Evolutionary conservation across 345 rosid species (phyloP).

Genomic region (Microcos paniculata): DNA sequence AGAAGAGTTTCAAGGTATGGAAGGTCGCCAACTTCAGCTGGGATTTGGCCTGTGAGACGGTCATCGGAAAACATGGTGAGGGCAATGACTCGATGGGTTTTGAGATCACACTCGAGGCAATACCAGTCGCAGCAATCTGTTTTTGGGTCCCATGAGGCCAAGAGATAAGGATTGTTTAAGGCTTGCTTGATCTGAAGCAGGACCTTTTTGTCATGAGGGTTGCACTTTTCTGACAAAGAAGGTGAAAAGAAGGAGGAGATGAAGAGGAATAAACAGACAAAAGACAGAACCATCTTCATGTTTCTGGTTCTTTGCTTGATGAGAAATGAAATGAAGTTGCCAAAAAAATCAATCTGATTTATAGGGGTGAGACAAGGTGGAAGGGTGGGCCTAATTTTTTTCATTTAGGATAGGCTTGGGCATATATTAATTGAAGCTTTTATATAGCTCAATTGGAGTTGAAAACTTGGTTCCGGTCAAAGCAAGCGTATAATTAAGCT

Average conservation of each 20-base stretch:
- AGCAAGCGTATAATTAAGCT: background rate
- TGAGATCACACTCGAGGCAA: constrained; percentile 55
- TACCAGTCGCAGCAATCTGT: constrained; percentile 80
- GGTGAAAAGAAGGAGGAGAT: constrained; percentile 22
- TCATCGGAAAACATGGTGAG: constrained; percentile 53
- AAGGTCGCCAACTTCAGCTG: constrained; percentile 60
- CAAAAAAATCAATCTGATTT: background rate
- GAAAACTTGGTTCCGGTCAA: background rate
- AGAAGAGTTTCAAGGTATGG: constrained; percentile 47
- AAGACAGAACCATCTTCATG: background rate
- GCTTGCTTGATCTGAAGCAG: constrained; percentile 61
- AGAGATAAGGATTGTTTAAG: constrained; percentile 62
- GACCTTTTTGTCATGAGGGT: constrained; percentile 56
- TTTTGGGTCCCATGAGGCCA: constrained; percentile 65
- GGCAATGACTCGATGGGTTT: constrained; percentile 58
- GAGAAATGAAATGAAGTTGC: background rate
- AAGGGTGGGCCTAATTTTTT: background rate
- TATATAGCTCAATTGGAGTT: background rate
- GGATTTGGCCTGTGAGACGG: constrained; percentile 56
- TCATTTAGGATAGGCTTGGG: background rate
- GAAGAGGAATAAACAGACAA: background rate
- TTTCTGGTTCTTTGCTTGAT: background rate
- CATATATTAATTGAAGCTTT: background rate
- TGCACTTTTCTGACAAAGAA: constrained; percentile 46
- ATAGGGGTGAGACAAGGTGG: background rate